These are phyloP conservation scores for Phytophthora ohioensis DNA, from an alignment of 352 stramenopile species.

Conservation along the genomic window DNA sequence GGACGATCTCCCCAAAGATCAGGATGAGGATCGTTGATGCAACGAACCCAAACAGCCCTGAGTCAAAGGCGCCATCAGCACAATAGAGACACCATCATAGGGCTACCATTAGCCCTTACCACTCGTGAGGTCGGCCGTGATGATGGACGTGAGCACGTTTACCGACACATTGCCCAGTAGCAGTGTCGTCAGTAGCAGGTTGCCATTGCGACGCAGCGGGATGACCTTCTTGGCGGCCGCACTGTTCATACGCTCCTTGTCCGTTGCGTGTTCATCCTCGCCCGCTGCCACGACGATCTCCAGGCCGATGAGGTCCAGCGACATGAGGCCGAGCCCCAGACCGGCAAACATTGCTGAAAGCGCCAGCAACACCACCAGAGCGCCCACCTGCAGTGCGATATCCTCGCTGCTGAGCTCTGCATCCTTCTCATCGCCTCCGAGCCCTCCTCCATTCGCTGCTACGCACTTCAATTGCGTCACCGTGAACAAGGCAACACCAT, in stretches of 20 bases:
- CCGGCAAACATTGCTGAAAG: constrained; percentile 95
- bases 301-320: constrained; percentile 96
- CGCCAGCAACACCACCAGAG: constrained; percentile 64
- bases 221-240: constrained; percentile 80
- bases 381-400: constrained; percentile 58
- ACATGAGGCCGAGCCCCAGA: constrained; percentile 97
- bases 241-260: constrained; percentile 68
- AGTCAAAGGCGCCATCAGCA: constrained; percentile 5
- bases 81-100: background rate
- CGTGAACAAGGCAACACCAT: constrained; percentile 9
- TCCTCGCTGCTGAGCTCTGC: constrained; percentile 20
- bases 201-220: constrained; percentile 94
- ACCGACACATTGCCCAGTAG: constrained; percentile 98
- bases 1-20: constrained; percentile 96
- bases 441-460: constrained; percentile 11
- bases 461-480: constrained; percentile 10
- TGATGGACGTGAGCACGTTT: constrained; percentile 98
- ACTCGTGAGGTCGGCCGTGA: constrained; percentile 93
- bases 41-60: constrained; percentile 91
- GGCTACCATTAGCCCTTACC: constrained; percentile 25
- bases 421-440: constrained; percentile 7
- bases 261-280: constrained; percentile 84
- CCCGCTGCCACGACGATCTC: constrained; percentile 96
- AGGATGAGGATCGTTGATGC: constrained; percentile 96
- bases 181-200: constrained; percentile 98